phyloP scores from a whole-genome alignment of 805 yeast species.

The Wickerhamiella vanderwaltii region DNA sequence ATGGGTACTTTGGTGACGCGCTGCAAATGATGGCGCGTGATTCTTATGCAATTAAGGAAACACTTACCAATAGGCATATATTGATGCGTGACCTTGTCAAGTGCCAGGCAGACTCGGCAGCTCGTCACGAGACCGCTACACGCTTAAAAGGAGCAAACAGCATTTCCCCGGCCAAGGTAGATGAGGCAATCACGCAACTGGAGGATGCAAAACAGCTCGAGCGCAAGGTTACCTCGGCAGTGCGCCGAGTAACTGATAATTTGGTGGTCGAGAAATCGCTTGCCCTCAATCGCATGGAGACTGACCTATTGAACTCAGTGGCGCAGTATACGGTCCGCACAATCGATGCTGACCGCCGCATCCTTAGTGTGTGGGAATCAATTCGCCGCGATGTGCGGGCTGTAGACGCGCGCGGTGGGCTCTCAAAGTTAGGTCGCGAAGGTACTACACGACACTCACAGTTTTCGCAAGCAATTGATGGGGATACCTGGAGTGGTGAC shows the following conservation, averaged over 20 bases:
- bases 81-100: slow-evolving; percentile 77
- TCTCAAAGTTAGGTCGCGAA: slow-evolving; percentile 72
- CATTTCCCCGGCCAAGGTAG: slow-evolving; percentile 77
- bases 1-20: slow-evolving; percentile 69
- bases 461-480: slow-evolving; percentile 37
- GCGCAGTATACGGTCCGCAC: slow-evolving; percentile 51
- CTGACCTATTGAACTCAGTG: slow-evolving; percentile 40
- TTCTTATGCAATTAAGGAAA: slow-evolving; percentile 80
- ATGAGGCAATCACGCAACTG: slow-evolving; percentile 70
- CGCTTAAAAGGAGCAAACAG: slow-evolving; percentile 57
- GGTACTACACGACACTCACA: slow-evolving; percentile 33
- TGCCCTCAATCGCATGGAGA: slow-evolving; percentile 47
- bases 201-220: slow-evolving; percentile 71
- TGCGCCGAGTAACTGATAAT: slow-evolving; percentile 72
- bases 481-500: slow-evolving; percentile 53
- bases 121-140: slow-evolving; percentile 58
- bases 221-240: slow-evolving; percentile 61
- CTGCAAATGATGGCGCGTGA: slow-evolving; percentile 53
- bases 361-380: slow-evolving; percentile 58
- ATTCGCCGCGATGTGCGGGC: slow-evolving; percentile 59
- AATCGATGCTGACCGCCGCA: slow-evolving; percentile 78
- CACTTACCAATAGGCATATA: slow-evolving; percentile 82
- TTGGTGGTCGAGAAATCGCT: slow-evolving; percentile 63
- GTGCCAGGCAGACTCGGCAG: slow-evolving; percentile 63
- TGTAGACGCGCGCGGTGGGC: slow-evolving; percentile 67